Percentiles rank a stretch among this genome's conserved stretches.
Evolutionary conservation across 345 rosid genomes (phyloP).

Genomic region (Ceriops tagal): DNA sequence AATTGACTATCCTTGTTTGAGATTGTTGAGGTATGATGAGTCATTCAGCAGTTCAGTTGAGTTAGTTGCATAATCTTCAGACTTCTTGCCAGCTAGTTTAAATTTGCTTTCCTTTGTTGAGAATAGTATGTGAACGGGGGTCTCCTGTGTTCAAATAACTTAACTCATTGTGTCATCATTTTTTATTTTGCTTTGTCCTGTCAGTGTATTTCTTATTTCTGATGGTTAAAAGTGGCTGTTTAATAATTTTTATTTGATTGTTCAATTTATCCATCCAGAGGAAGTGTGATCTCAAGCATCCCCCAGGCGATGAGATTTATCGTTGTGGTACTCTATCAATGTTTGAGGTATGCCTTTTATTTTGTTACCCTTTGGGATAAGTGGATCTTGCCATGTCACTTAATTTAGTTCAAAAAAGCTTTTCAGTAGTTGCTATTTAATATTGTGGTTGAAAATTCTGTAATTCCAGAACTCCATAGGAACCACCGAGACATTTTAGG

Average conservation of each 20-base stretch:
- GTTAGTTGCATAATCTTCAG: background rate
- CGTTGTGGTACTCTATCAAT: slow-evolving; percentile 94
- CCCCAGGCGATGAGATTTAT: slow-evolving; percentile 99
- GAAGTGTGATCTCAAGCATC: slow-evolving; percentile 97
- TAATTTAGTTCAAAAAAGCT: background rate
- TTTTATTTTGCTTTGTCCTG: background rate
- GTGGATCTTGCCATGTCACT: background rate
- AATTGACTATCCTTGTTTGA: background rate
- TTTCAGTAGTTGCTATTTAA: background rate
- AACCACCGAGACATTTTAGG: too few relatives aligned
- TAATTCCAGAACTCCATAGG: too few relatives aligned
- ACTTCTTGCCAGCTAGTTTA: background rate
- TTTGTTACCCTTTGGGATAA: too few relatives aligned
- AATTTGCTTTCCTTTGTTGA: background rate
- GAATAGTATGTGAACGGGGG: background rate
- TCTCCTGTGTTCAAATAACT: too few relatives aligned
- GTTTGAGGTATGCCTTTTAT: slow-evolving; percentile 71
- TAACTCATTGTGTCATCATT: background rate
- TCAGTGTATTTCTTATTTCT: background rate
- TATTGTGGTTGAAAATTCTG: background rate
- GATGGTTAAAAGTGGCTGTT: background rate
- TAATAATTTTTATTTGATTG: slow-evolving; percentile 3
- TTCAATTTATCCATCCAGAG: slow-evolving; percentile 36
- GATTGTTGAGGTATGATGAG: background rate
- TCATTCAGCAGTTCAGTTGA: background rate